A percentile compares a stretch with the other conserved stretches of the same genome.
These are phyloP conservation scores for Globisporangium rhizosaccharum DNA, from an alignment of 352 stramenopile species.

Conservation along the genomic window DNA sequence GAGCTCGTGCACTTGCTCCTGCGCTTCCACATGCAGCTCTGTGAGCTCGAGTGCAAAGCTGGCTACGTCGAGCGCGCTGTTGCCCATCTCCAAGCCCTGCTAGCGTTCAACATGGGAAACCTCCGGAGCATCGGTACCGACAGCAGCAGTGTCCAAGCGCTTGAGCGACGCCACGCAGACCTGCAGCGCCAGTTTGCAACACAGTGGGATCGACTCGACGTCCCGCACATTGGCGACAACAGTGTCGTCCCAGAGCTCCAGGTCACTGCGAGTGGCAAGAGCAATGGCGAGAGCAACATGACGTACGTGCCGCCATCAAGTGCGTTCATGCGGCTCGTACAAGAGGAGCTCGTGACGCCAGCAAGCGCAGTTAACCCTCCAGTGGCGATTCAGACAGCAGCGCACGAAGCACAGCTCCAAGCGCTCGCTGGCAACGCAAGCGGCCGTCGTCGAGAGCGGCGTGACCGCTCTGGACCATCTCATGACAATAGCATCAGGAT, in stretches of 20 bases:
- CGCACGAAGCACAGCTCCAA: constrained; percentile 40
- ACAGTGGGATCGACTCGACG: constrained; percentile 23
- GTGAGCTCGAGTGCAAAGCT: constrained; percentile 41
- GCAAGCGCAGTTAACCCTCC: constrained; percentile 30
- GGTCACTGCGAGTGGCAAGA: neutral
- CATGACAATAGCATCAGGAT: too few relatives aligned
- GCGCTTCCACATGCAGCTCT: constrained; percentile 48
- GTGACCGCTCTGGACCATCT: too few relatives aligned
- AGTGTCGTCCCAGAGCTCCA: neutral
- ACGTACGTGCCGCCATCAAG: constrained; percentile 7
- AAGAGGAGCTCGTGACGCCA: constrained; percentile 9
- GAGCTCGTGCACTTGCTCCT: constrained; percentile 17
- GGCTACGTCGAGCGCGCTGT: constrained; percentile 62
- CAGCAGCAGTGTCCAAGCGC: neutral
- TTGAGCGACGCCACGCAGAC: constrained; percentile 4
- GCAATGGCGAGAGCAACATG: neutral
- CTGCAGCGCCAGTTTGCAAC: constrained; percentile 26
- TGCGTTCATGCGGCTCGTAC: constrained; percentile 19
- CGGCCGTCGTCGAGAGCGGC: too few relatives aligned
- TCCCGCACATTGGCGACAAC: constrained; percentile 23
- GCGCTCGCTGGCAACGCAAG: constrained; percentile 13
- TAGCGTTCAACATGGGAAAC: constrained; percentile 37
- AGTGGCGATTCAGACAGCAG: constrained; percentile 18
- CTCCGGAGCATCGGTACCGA: neutral
- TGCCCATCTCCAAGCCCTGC: constrained; percentile 56